Conservation (phyloP, 441 rosid genomes). For the Mallotus japonicus region DNA sequence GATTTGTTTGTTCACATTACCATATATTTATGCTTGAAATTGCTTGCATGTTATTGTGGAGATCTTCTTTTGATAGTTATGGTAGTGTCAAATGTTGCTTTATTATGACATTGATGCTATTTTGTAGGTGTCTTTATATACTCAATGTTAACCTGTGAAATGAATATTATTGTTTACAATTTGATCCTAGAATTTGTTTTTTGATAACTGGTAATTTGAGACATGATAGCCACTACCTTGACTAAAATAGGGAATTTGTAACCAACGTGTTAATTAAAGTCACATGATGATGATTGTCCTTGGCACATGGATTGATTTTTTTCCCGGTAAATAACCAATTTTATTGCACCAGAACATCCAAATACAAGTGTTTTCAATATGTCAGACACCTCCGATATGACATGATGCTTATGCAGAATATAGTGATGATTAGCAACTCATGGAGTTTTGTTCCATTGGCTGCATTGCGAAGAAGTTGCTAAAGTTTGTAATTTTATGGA, state of each 20-base stretch:
- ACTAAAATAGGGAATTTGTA: background rate
- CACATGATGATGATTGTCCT: background rate
- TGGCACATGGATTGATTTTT: background rate
- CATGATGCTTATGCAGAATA: background rate
- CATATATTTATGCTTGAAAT: slow-evolving; percentile 9
- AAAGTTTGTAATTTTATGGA: background rate
- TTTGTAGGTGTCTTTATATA: background rate
- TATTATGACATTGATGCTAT: background rate
- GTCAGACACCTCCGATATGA: background rate
- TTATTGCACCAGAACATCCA: background rate
- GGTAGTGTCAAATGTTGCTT: slow-evolving; percentile 4
- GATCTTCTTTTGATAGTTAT: background rate
- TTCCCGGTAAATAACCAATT: background rate
- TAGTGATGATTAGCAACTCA: background rate
- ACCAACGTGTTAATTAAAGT: background rate
- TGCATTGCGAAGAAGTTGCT: background rate
- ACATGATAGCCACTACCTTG: background rate
- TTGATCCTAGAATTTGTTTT: background rate
- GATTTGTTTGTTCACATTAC: background rate
- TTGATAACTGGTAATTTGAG: background rate
- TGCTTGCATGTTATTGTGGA: background rate
- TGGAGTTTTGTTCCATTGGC: background rate
- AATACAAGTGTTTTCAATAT: too few species aligned
- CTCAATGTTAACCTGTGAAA: background rate
- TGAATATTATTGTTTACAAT: background rate